Evolutionary conservation across 2,329 filamentous ascomycete genomes (phyloP).

Genomic region (Metarhizium album): DNA sequence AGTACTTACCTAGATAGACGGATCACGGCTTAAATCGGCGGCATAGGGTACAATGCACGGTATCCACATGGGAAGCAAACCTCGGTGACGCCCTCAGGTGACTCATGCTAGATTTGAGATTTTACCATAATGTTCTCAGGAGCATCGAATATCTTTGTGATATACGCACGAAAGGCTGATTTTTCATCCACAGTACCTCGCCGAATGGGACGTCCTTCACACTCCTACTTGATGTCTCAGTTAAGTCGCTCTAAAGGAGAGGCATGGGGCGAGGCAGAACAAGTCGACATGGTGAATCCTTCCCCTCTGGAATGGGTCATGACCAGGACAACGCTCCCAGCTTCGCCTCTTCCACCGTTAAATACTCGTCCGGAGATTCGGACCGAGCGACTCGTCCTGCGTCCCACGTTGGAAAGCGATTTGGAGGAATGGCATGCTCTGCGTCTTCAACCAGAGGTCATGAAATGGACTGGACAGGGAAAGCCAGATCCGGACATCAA

Average conservation of each 20-base stretch:
- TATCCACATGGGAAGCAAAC: not conserved
- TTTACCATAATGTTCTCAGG: not conserved
- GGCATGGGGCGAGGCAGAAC: too few relatives aligned
- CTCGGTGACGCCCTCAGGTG: not conserved
- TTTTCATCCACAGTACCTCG: too few relatives aligned
- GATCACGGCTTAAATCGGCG: not conserved
- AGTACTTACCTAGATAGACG: not conserved
- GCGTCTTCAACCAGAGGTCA: slow-evolving; percentile 48
- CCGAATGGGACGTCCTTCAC: too few relatives aligned
- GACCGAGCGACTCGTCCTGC: slow-evolving; percentile 45
- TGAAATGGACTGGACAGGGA: slow-evolving; percentile 43
- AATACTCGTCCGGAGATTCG: slow-evolving; percentile 26
- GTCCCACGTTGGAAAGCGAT: slow-evolving; percentile 39
- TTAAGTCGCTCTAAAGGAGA: too few relatives aligned
- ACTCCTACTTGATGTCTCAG: too few relatives aligned
- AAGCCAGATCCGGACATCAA: slow-evolving; percentile 31
- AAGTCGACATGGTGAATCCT: not conserved
- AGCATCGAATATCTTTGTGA: not conserved
- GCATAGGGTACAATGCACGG: not conserved
- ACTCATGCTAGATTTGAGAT: not conserved
- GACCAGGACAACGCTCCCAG: slow-evolving; percentile 39
- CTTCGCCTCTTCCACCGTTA: slow-evolving; percentile 29
- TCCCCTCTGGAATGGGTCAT: slow-evolving; percentile 23
- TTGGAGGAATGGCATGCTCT: slow-evolving; percentile 38
- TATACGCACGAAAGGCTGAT: too few relatives aligned